Percentiles rank a stretch among this genome's conserved stretches.
phyloP scores from a whole-genome alignment of 176 grass and related monocot species.

The Neostapfia colusana region DNA sequence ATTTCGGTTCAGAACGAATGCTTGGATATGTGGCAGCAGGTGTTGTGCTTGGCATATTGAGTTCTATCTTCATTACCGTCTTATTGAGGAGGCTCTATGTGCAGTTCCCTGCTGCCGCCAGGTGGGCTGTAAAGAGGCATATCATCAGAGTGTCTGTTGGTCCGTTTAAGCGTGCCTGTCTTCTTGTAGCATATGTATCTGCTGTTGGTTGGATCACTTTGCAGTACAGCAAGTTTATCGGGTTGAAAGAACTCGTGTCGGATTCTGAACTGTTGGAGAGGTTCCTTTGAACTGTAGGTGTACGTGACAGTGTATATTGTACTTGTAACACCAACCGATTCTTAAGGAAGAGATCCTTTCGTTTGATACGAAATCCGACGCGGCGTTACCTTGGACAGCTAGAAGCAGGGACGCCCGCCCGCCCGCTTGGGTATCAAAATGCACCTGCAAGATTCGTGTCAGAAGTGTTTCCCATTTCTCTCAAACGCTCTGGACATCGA shows the following conservation, averaged over 20 bases:
- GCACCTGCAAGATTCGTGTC: too few species aligned
- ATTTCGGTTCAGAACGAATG: constrained; percentile 38
- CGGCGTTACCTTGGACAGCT: neutral
- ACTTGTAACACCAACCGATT: constrained; percentile 13
- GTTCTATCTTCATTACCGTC: constrained; percentile 43
- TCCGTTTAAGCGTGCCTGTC: constrained; percentile 51
- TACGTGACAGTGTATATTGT: constrained; percentile 34
- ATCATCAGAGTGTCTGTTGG: constrained; percentile 36
- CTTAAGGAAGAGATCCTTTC: constrained; percentile 1
- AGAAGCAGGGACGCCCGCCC: neutral
- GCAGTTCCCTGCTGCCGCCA: constrained; percentile 33
- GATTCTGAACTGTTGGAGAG: constrained; percentile 59
- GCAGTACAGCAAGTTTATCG: constrained; percentile 77
- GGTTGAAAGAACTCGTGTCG: constrained; percentile 68
- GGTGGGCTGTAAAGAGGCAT: constrained; percentile 47
- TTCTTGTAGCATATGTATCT: constrained; percentile 79
- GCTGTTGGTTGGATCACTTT: constrained; percentile 74
- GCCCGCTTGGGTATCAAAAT: too few species aligned
- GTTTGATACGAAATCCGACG: neutral
- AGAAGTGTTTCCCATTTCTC: too few species aligned
- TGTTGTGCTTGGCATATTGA: constrained; percentile 55
- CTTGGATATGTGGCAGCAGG: constrained; percentile 45
- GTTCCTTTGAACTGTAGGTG: constrained; percentile 54
- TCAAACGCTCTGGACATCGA: too few species aligned
- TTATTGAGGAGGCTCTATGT: constrained; percentile 46